A percentile compares a stretch with the other conserved stretches of the same genome.
phyloP scores from a whole-genome alignment of 192 early-diverging fungal genomes.

The Rhizophagus sp. region DNA sequence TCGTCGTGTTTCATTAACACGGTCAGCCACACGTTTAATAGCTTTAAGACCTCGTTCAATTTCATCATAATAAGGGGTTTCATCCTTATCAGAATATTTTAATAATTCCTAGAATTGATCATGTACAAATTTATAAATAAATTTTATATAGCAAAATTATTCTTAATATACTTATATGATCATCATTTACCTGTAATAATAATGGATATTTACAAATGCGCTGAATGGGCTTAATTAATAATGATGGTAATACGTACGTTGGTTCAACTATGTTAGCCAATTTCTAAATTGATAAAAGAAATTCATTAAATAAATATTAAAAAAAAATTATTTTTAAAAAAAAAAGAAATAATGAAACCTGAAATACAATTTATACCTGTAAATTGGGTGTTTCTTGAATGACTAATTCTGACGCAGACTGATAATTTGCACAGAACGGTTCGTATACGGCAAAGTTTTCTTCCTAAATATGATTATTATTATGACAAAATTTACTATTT shows the following conservation, averaged over 20 bases:
- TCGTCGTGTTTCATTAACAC: constrained; percentile 90
- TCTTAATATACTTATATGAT: constrained; percentile 37
- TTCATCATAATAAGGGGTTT: constrained; percentile 60
- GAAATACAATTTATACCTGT: constrained; percentile 42
- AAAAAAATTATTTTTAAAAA: no score
- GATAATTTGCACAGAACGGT: constrained; percentile 92
- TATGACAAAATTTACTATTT: neutral
- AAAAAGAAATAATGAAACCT: neutral
- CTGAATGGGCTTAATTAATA: constrained; percentile 97
- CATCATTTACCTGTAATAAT: constrained; percentile 63
- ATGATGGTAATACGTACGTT: constrained; percentile 81
- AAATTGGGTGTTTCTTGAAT: constrained; percentile 64
- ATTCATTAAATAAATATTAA: neutral
- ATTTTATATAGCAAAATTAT: constrained; percentile 62
- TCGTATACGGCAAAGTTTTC: constrained; percentile 85
- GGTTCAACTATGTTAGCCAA: constrained; percentile 77
- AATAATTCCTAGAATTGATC: constrained; percentile 22
- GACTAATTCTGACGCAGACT: constrained; percentile 71
- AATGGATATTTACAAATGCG: constrained; percentile 98
- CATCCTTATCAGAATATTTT: constrained; percentile 33
- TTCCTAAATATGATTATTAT: constrained; percentile 42
- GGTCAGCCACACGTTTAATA: constrained; percentile 84
- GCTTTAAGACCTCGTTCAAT: constrained; percentile 72
- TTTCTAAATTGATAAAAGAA: constrained; percentile 37
- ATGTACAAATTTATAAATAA: constrained; percentile 2